Base-by-base conservation (phyloP, 2,329 filamentous ascomycete species). In the Taxawa tesnikishii region DNA sequence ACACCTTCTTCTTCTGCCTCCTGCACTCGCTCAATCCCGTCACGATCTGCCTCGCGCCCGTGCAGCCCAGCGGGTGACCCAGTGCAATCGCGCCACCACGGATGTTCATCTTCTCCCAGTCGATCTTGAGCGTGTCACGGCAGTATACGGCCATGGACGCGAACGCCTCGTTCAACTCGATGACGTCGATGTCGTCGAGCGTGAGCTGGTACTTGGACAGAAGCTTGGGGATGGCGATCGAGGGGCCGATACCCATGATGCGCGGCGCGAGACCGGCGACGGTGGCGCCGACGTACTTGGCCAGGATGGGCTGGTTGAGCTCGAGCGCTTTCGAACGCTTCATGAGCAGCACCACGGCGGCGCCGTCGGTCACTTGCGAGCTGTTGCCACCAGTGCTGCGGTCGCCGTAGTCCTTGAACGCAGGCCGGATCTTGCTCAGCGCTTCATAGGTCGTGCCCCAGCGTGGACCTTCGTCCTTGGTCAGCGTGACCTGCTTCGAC, bases 61-160 rank as follows among this genome's bases (percentile, higher is more conserved):
- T 90, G 42, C 75, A 71, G 17, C 82, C 83, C n/a, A 88, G 66
- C 4, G 83, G 83, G 56, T 90, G 83, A 32, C 83, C 83, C 0
- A 90, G 67, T 3, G 83, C 83, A 51, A 90, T 88, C 43, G 83
- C 83, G 41, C 83, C 83, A 45, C 83, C 83, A 38, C 80, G 68
- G 15, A 78, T 70, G 62, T 90, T 90, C 69, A 90, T 72, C 73
- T 85, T 88, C 48, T 68, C 58, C 58, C 70, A 72, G 51, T 82
- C 76, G 31, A 88, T 63, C 43, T 73, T 73, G 31, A 90, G 68
- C 43, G 54, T 60, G 37, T 66, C 56, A 8, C 37, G 37, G 62
- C 85, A 94, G 71, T 94, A 96, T 17, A 94, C 87, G 1, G 84
- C 87, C 90, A 96, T 96, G 32, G 82, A 90, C 14, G 87, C 88